A percentile compares a stretch with the other conserved stretches of the same genome.
Conservation (phyloP, 1,284 basidiomycete species). For the Ustilago sp. region DNA sequence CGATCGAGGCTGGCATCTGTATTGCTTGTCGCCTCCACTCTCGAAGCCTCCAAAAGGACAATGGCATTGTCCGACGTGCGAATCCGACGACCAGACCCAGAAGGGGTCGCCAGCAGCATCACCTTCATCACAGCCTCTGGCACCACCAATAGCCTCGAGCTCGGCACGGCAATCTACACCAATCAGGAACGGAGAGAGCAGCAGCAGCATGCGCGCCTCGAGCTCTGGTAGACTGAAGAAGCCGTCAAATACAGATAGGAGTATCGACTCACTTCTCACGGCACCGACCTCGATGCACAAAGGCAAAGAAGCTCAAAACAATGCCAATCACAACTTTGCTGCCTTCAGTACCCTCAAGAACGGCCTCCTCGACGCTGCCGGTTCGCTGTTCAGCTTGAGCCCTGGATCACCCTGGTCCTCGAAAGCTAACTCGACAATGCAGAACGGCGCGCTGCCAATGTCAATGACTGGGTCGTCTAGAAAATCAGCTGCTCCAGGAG, state of each 20-base stretch:
- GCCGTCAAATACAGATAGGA: conserved; percentile 37
- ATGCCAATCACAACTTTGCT: conserved; percentile 25
- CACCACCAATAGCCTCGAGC: conserved; percentile 3
- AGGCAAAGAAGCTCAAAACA: conserved; percentile 12
- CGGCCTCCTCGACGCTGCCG: conserved; percentile 35
- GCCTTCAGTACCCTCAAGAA: conserved; percentile 44
- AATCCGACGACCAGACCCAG: conserved; percentile 31
- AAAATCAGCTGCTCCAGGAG: conserved; percentile 14
- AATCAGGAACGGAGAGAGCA: not conserved
- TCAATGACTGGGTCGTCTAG: conserved; percentile 12
- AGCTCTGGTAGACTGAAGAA: conserved; percentile 38
- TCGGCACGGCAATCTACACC: conserved; percentile 11
- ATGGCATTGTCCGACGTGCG: conserved; percentile 65
- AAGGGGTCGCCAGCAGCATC: conserved; percentile 4
- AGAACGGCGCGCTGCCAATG: not conserved
- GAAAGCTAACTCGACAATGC: not conserved
- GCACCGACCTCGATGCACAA: conserved; percentile 15
- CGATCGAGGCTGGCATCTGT: conserved; percentile 95
- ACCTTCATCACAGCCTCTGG: not conserved
- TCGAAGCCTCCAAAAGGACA: conserved; percentile 50
- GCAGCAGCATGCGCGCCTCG: conserved; percentile 10
- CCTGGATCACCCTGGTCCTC: conserved; percentile 33
- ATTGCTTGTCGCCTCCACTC: conserved; percentile 80
- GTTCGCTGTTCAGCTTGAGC: conserved; percentile 28
- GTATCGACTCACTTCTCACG: conserved; percentile 39